These are phyloP conservation scores for Cytospora piceae DNA, from an alignment of 2,329 filamentous ascomycete species.

Conservation along the genomic window DNA sequence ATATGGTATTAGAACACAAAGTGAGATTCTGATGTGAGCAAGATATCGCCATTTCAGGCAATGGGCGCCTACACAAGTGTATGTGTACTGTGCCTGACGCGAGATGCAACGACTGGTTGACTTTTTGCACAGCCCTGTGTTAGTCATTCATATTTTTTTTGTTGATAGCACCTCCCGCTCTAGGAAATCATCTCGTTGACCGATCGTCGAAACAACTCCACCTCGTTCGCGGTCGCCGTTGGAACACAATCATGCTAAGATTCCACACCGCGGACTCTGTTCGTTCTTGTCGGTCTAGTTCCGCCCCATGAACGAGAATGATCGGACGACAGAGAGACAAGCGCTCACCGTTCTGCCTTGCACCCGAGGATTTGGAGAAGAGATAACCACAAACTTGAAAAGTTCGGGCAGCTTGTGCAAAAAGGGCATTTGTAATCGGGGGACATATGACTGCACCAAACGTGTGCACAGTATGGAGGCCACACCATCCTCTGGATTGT, in stretches of 20 bases:
- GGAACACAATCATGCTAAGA: not conserved
- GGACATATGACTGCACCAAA: not conserved
- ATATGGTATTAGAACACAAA: too few relatives aligned
- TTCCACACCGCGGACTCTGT: not conserved
- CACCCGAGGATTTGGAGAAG: not conserved
- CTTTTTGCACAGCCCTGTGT: not conserved
- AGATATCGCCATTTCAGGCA: not conserved
- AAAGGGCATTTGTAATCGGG: not conserved
- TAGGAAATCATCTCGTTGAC: not conserved
- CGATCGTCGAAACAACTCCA: conserved; percentile 1
- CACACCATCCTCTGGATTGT: not conserved
- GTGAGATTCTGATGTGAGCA: not conserved
- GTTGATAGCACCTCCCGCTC: not conserved
- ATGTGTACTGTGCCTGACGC: too few relatives aligned
- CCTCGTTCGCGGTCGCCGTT: not conserved
- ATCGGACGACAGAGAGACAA: not conserved
- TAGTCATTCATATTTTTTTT: not conserved
- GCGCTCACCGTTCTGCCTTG: not conserved
- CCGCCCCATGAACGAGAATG: not conserved
- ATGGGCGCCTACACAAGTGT: too few relatives aligned
- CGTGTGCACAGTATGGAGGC: not conserved
- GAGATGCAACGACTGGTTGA: not conserved
- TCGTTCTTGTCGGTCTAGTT: conserved; percentile 4
- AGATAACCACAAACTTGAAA: too few relatives aligned
- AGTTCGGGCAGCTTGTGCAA: not conserved